These are phyloP conservation scores for Phytophthora idaei DNA, from an alignment of 352 stramenopile genomes.

Conservation along the genomic window DNA sequence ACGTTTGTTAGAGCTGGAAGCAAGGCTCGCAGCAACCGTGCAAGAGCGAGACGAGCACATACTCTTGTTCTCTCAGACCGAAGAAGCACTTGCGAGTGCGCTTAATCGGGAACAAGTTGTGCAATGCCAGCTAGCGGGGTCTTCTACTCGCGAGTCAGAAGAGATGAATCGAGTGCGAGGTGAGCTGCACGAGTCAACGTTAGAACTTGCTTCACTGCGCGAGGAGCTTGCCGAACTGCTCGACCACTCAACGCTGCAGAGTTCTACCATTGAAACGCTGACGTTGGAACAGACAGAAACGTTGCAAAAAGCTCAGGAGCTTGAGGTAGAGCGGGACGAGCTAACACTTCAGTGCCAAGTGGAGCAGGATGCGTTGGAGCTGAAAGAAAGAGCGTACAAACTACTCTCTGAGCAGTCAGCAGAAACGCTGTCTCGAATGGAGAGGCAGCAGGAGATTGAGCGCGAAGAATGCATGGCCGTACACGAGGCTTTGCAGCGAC, in stretches of 20 bases:
- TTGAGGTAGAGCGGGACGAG: slow-evolving; percentile 18
- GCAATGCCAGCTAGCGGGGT: slow-evolving; percentile 7
- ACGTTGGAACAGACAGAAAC: slow-evolving; percentile 11
- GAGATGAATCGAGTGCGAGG: slow-evolving; percentile 27
- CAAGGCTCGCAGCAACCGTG: background rate
- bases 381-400: slow-evolving; percentile 5
- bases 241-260: slow-evolving; percentile 31
- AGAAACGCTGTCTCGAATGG: slow-evolving; percentile 2
- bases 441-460: slow-evolving; percentile 21
- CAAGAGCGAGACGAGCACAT: slow-evolving; percentile 14
- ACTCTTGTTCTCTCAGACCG: slow-evolving; percentile 21
- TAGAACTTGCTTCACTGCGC: slow-evolving; percentile 28
- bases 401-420: background rate
- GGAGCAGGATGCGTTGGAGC: background rate
- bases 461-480: slow-evolving; percentile 14
- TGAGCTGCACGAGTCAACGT: slow-evolving; percentile 26
- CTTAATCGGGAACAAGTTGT: slow-evolving; percentile 20
- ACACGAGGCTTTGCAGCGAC: slow-evolving; percentile 23
- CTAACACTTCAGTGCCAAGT: slow-evolving; percentile 7
- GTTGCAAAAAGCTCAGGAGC: slow-evolving; percentile 2
- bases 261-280: slow-evolving; percentile 21
- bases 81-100: slow-evolving; percentile 21
- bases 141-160: slow-evolving; percentile 8
- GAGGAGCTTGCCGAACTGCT: slow-evolving; percentile 30
- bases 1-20: slow-evolving; percentile 9